Evolutionary conservation across 129 eudicot genomes (phyloP), one percentile per base, ranked within the genome.

Genomic region (Dittrichia graveolens): DNA sequence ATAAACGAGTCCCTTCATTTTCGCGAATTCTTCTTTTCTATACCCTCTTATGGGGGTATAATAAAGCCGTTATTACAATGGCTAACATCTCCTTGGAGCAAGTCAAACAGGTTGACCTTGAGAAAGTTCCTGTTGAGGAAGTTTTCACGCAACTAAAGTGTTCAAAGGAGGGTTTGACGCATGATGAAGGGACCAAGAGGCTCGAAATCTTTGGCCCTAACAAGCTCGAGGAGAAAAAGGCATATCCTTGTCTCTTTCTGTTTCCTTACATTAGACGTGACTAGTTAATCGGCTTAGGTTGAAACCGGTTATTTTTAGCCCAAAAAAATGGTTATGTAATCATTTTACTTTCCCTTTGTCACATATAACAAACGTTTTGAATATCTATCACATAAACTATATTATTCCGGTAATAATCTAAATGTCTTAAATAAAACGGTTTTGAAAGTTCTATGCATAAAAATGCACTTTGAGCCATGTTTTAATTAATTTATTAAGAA

Each of bases 151-250:
- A 69, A 65, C 78, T 89, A n/a, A 83, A 86, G 76, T 89, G 89
- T 66, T 50, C 87, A 5, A 81, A 73, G 77, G 82, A 83, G 3
- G 96, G 96, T 44, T 79, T 89, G 65, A 64, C 91, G 4, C 49
- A 69, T 5, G 81, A 72, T 12, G 96, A 89, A 79, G 96, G 89
- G 46, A 74, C 66, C 46, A 63, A 80, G 37, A 89, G 96, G 83
- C 79, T 89, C 7, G 63, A 77, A 65, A 74, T 80, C 3, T 89
- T 89, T 49, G 96, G 92, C 42, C 83, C 80, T 55, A 89, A 89
- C 76, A 89, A 86, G 61, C 89, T 89, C 41, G 92, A 89, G 73
- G 96, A 89, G 83, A 86, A 84, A 44, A 75, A 77, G 71, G 42
- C 69, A 64, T 7, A 4, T 10, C 16, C 53, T 64, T 42, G 16